A percentile compares a stretch with the other conserved stretches of the same genome.
These are phyloP conservation scores for Beauveria rudraprayagi DNA, from an alignment of 2,329 filamentous ascomycete genomes.

Conservation along the genomic window DNA sequence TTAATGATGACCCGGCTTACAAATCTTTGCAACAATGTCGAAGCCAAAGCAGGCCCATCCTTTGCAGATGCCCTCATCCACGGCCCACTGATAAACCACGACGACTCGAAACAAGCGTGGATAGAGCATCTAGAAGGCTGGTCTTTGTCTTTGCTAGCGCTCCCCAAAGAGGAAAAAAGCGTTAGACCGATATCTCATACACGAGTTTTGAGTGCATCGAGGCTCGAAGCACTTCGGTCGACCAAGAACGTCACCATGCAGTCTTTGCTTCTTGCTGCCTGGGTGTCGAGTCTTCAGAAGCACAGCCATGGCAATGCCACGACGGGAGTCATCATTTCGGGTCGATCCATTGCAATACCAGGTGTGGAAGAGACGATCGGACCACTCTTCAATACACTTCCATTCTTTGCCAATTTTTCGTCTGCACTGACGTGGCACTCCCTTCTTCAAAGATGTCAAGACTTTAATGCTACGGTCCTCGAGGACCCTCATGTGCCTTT, in stretches of 20 bases:
- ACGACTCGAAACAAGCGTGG: constrained; percentile 56
- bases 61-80: constrained; percentile 62
- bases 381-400: constrained; percentile 84
- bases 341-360: constrained; percentile 62
- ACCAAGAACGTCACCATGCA: constrained; percentile 14
- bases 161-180: background rate
- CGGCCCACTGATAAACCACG: constrained; percentile 54
- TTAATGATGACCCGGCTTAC: constrained; percentile 55
- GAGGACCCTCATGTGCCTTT: constrained; percentile 64
- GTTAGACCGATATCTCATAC: background rate
- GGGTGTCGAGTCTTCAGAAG: constrained; percentile 55
- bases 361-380: constrained; percentile 62
- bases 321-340: constrained; percentile 71
- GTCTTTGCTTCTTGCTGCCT: constrained; percentile 56
- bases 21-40: constrained; percentile 14
- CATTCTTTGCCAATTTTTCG: constrained; percentile 49
- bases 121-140: constrained; percentile 39
- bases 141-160: constrained; percentile 10
- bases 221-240: constrained; percentile 14
- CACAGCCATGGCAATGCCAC: constrained; percentile 37
- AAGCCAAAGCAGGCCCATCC: constrained; percentile 31
- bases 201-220: constrained; percentile 7
- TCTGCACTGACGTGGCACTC: constrained; percentile 47
- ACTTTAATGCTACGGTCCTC: constrained; percentile 64
- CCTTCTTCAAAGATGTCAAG: constrained; percentile 57